Evolutionary conservation across 441 rosid genomes (phyloP).

Genomic region (Erodium texanum): DNA sequence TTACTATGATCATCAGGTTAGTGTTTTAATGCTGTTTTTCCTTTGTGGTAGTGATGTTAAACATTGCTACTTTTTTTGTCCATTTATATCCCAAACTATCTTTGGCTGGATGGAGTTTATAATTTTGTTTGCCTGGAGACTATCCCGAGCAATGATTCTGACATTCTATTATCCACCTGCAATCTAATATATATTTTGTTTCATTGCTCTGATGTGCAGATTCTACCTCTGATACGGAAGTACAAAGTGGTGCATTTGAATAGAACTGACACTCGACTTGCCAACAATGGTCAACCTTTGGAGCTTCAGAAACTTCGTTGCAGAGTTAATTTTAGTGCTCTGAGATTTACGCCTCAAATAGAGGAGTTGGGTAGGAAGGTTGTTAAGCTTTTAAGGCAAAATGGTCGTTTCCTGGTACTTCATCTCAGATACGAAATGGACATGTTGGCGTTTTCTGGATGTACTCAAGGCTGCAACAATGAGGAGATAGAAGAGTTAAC

Average conservation of each 20-base stretch:
- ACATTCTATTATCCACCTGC: not conserved
- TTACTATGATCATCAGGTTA: constrained; percentile 71
- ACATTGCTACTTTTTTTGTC: not conserved
- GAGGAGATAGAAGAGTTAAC: constrained; percentile 82
- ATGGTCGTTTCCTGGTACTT: constrained; percentile 74
- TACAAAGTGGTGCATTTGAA: constrained; percentile 72
- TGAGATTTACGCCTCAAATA: constrained; percentile 78
- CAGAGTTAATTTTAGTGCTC: constrained; percentile 69
- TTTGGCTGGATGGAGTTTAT: not conserved
- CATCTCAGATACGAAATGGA: constrained; percentile 96
- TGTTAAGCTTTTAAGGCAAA: constrained; percentile 54
- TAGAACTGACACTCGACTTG: constrained; percentile 80
- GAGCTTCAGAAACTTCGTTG: constrained; percentile 81
- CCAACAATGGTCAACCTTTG: constrained; percentile 57
- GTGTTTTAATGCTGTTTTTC: constrained; percentile 2
- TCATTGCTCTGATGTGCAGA: constrained; percentile 30
- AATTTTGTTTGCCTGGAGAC: not conserved
- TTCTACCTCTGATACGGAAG: constrained; percentile 78
- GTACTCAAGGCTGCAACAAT: constrained; percentile 69
- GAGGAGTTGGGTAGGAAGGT: constrained; percentile 83
- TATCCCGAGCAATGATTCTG: not conserved
- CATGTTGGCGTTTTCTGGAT: constrained; percentile 92
- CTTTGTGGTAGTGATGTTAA: not conserved
- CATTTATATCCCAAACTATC: not conserved
- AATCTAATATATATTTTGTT: too few species aligned